A percentile compares a stretch with the other conserved stretches of the same genome.
phyloP scores from a whole-genome alignment of 2,329 filamentous ascomycete genomes.

The Colletotrichum shisoi region DNA sequence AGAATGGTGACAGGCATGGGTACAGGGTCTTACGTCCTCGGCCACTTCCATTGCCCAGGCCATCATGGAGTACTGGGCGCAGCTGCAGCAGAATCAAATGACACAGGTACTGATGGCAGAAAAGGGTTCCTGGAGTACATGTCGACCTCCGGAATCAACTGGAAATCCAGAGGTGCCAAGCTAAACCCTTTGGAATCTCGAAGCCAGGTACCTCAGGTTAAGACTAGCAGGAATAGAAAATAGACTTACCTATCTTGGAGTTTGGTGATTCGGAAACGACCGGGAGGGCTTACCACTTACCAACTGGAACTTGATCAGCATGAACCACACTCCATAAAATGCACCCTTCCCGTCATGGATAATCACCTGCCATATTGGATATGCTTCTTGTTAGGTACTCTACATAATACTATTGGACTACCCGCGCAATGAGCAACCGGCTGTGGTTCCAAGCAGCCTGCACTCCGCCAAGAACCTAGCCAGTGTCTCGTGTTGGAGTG shows the following conservation, averaged over 20 bases:
- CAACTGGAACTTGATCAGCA: not conserved
- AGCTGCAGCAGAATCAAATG: not conserved
- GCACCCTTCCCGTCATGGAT: not conserved
- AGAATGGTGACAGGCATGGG: conserved; percentile 4
- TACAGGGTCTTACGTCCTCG: conserved; percentile 13
- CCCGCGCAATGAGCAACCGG: not conserved
- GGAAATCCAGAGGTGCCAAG: not conserved
- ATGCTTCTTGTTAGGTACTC: conserved; percentile 24
- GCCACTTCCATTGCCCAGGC: conserved; percentile 11
- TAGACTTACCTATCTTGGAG: not conserved
- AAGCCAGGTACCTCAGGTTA: not conserved
- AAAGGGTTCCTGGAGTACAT: no score
- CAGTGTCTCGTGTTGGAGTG: conserved; percentile 5
- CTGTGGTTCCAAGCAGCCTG: conserved; percentile 21
- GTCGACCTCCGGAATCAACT: not conserved
- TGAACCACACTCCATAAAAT: not conserved
- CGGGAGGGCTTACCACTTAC: not conserved
- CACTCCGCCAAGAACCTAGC: conserved; percentile 27
- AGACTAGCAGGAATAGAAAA: no score
- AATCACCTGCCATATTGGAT: conserved; percentile 15
- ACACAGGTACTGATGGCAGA: not conserved
- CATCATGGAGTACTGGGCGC: not conserved
- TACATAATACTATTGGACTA: conserved; percentile 24
- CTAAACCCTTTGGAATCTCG: not conserved
- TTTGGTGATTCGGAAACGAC: not conserved